Evolutionary conservation across 1,284 basidiomycete species (phyloP).

Genomic region (Exobasidium rhododendri): DNA sequence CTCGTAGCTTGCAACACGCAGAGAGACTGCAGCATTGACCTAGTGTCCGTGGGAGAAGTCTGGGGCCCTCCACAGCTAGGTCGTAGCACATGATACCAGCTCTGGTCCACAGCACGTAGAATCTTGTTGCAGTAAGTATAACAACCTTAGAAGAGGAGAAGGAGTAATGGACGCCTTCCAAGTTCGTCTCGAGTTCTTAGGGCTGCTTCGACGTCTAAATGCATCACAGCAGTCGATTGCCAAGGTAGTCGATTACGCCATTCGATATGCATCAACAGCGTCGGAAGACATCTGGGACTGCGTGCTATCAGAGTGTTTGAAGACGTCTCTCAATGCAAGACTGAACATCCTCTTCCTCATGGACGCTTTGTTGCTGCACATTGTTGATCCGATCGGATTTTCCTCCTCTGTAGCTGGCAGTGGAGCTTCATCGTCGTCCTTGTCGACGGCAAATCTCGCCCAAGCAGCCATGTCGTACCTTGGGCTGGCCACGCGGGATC

Average conservation of each 20-base stretch:
- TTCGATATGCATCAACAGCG: conserved; percentile 78
- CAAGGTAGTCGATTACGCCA: conserved; percentile 78
- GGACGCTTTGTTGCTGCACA: conserved; percentile 64
- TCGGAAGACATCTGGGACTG: conserved; percentile 90
- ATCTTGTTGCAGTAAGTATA: no score
- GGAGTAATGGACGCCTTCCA: conserved; percentile 47
- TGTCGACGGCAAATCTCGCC: neutral
- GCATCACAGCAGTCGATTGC: conserved; percentile 78
- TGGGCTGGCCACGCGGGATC: conserved; percentile 18
- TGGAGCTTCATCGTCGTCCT: neutral
- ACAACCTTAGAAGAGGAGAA: no score
- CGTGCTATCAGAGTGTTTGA: conserved; percentile 73
- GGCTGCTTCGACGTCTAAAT: conserved; percentile 44
- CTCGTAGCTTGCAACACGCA: no score
- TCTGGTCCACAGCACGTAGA: no score
- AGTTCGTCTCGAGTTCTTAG: conserved; percentile 53
- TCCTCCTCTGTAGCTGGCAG: neutral
- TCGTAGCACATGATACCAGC: no score
- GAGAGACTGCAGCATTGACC: no score
- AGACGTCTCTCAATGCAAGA: conserved; percentile 80
- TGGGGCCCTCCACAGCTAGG: no score
- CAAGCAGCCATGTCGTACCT: conserved; percentile 20
- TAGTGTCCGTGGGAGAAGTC: no score
- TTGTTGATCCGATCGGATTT: conserved; percentile 11
- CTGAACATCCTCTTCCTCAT: conserved; percentile 91